Conservation (phyloP, 805 yeast genomes). For the Barnettozyma pratensis region DNA sequence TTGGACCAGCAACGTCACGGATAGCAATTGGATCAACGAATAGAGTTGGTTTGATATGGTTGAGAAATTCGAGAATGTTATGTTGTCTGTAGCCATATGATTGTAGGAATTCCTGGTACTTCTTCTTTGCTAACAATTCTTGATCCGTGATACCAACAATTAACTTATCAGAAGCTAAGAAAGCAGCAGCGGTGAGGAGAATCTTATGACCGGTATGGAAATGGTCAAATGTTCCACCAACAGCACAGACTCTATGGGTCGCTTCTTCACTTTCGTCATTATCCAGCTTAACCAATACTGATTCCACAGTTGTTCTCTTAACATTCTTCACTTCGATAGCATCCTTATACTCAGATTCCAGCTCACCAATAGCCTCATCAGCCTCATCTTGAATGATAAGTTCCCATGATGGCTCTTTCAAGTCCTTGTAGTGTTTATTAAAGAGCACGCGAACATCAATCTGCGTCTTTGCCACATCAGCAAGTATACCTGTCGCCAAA, state of each 20-base stretch:
- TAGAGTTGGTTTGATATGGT: constrained; percentile 40
- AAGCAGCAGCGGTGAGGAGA: constrained; percentile 66
- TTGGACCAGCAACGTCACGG: constrained; percentile 90
- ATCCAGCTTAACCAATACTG: constrained; percentile 6
- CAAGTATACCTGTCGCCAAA: constrained; percentile 13
- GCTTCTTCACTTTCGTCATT: constrained; percentile 20
- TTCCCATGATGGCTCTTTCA: constrained; percentile 18
- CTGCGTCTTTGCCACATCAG: constrained; percentile 6
- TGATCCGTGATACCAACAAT: constrained; percentile 85
- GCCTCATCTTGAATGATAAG: constrained; percentile 12
- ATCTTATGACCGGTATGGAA: constrained; percentile 94
- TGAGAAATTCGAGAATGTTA: constrained; percentile 45
- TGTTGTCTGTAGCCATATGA: constrained; percentile 45
- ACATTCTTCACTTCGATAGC: constrained; percentile 6
- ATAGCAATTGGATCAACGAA: constrained; percentile 53
- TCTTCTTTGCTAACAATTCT: constrained; percentile 66
- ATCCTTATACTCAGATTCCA: constrained; percentile 11
- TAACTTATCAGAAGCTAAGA: constrained; percentile 46
- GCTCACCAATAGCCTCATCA: constrained; percentile 10
- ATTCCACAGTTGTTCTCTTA: constrained; percentile 3
- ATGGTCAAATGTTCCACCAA: constrained; percentile 98
- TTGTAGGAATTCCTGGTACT: constrained; percentile 62
- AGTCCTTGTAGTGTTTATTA: constrained; percentile 20
- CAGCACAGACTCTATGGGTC: constrained; percentile 43
- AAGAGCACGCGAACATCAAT: constrained; percentile 19